Conservation (phyloP, 192 early-diverging fungal genomes). For the Entomortierella lignicola region DNA sequence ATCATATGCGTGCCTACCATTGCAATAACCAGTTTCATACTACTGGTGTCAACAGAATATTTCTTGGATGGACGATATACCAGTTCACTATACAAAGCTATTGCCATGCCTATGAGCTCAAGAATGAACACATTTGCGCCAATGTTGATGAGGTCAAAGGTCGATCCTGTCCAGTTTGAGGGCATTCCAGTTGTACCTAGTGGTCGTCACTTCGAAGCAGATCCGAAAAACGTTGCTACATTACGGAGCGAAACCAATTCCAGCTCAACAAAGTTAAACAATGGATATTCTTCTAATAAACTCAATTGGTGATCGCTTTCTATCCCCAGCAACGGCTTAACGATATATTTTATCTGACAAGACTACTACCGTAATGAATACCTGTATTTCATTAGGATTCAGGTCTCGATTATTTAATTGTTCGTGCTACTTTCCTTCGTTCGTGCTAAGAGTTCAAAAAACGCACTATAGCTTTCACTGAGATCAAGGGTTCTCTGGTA, state of each 20-base stretch:
- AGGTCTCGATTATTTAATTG: no score
- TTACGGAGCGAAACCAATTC: neutral
- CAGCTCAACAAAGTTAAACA: neutral
- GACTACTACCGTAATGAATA: no score
- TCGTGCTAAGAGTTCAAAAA: no score
- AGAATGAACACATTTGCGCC: neutral
- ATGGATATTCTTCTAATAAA: neutral
- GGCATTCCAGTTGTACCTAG: neutral
- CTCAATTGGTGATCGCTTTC: no score
- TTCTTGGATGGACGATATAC: constrained; percentile 13
- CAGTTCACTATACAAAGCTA: constrained; percentile 7
- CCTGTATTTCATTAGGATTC: no score
- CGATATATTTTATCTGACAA: no score
- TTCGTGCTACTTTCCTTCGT: no score
- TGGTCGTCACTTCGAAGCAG: neutral
- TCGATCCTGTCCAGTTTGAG: neutral
- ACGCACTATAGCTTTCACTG: no score
- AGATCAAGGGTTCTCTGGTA: no score
- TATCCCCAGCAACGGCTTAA: no score
- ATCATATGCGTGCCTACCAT: neutral
- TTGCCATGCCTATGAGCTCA: neutral
- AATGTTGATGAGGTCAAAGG: constrained; percentile 2
- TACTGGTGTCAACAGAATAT: neutral
- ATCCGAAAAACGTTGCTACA: neutral
- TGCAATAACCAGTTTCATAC: neutral